Evolutionary conservation across 768 basidiomycete genomes (phyloP), one percentile per base, ranked within the genome.

Genomic region (Auricularia sp.): DNA sequence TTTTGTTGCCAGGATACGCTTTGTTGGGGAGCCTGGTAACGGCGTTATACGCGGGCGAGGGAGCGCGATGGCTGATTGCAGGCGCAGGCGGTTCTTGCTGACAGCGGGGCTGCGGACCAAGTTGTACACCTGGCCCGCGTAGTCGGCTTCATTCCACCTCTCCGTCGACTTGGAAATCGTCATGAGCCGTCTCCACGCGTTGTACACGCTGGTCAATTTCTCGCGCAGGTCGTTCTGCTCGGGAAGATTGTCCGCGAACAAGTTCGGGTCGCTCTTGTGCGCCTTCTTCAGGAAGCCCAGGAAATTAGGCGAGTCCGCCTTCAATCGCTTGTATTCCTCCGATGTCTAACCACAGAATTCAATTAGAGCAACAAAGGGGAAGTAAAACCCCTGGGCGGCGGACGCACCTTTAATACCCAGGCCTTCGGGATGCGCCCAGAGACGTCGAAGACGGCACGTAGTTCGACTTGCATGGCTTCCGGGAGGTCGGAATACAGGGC

Each of bases 61-160:
- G 6, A 85, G 76, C 18, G 80, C 76, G 29, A 85, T 71, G 8
- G 74, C 65, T 68, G 78, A 80, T 66, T 85, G 83, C 11, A 78
- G 77, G 61, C 83, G 84, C 66, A n/a, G 23, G 12, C 3, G 7
- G 18, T 81, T 81, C 33, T 72, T 67, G 33, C 70, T 71, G 8
- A 83, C 67, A 2, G 80, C 81, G 56, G 79, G 74, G 59, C 76
- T 79, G 23, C 84, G 80, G 53, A 84, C 74, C 29, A 78, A 69
- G 64, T 81, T 79, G 64, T 84, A 85, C 81, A 84, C 82, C 61
- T 80, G 81, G n/a, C 78, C 77, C 16, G 77, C 81, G 64, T 77
- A 83, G 66, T 84, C 84, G 1, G 83, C 81, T 67, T 85, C 83
- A 2, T 80, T 82, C 73, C 77, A 80, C 68, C 75, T 82, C 62